Base-by-base conservation (phyloP, 441 rosid genomes). In the Lepidium campestre region DNA sequence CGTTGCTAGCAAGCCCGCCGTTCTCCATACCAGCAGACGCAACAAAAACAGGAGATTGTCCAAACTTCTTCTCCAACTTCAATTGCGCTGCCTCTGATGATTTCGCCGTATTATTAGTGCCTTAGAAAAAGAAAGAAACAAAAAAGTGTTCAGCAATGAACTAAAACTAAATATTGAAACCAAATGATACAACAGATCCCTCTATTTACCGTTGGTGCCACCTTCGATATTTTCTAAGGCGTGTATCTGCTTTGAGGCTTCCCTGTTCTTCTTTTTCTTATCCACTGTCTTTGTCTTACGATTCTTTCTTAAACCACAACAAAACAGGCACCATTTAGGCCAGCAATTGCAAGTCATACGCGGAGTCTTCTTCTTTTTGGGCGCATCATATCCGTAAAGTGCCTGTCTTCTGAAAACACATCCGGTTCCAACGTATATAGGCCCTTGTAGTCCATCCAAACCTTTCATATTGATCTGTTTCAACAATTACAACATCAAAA, bases 401-500 rank as follows among this genome's bases (percentile, higher is more conserved):
- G 96, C 93, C 22, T 74, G 87, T 84, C 96, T 83, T 60, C 90
- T 78, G 81, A 88, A 88, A 42, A 88, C 92, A 68, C 96, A 88
- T 14, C 96, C 96, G 0, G 96, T 88, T 67, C 93, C 96, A 0
- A 89, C 96, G 15, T 89, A 89, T 59, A 86, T 85, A 3, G 96
- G 96, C 18, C 96, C 96, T 81, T 89, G 96, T 31, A 89, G 22
- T 41, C 96, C 96, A 81, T 89, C 96, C 20, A 86, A 74, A 29
- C 96, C 96, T 80, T 85, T 89, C 96, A 86, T 89, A 68, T 89
- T 89, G 73, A 89, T 83, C 93, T 88, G 88, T 68, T 74, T 47
- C 1, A 41, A 45, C 6, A 47, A 74, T 72, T 18, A 56, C 58
- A 56, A 66, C 19, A 23, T 49, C 25, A 25, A 73, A 13, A 22